These are phyloP conservation scores for Syzygium oleosum DNA, from an alignment of 345 rosid genomes.

Conservation along the genomic window DNA sequence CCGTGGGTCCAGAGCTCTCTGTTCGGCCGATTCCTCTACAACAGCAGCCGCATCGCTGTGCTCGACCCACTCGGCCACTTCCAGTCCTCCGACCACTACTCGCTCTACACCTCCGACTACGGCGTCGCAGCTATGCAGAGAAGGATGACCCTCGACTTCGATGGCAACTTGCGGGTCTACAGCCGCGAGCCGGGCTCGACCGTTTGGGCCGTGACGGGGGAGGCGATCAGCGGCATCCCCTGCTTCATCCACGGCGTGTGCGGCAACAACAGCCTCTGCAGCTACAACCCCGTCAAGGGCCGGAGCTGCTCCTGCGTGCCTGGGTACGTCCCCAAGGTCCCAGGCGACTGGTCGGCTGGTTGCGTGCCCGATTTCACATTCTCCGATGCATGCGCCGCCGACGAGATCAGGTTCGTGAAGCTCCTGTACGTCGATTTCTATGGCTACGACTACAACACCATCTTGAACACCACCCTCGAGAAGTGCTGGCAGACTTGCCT, in stretches of 20 bases:
- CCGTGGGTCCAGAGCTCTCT: background rate
- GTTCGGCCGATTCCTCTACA: slow-evolving; percentile 4
- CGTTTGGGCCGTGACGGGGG: slow-evolving; percentile 22
- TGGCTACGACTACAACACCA: slow-evolving; percentile 3
- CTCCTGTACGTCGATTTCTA: slow-evolving; percentile 11
- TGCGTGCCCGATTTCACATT: slow-evolving; percentile 16
- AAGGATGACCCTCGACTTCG: slow-evolving; percentile 25
- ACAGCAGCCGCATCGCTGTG: slow-evolving; percentile 15
- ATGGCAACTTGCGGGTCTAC: slow-evolving; percentile 28
- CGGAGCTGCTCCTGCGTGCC: slow-evolving; percentile 27
- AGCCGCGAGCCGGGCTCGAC: slow-evolving; percentile 1
- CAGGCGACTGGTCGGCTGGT: slow-evolving; percentile 19
- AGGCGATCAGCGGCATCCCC: background rate
- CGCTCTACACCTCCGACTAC: slow-evolving; percentile 14
- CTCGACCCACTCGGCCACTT: slow-evolving; percentile 17
- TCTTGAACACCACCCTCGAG: background rate
- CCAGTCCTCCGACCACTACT: slow-evolving; percentile 6
- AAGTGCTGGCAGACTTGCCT: slow-evolving; percentile 6
- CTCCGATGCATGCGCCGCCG: background rate
- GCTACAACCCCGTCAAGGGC: slow-evolving; percentile 2
- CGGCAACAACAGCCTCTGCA: slow-evolving; percentile 23
- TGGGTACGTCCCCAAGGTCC: slow-evolving; percentile 10
- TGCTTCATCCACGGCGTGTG: slow-evolving; percentile 25
- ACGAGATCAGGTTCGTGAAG: slow-evolving; percentile 5
- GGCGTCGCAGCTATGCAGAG: slow-evolving; percentile 5